Base-by-base conservation (phyloP, 2,329 filamentous ascomycete species). In the Cladosporium colombiae region DNA sequence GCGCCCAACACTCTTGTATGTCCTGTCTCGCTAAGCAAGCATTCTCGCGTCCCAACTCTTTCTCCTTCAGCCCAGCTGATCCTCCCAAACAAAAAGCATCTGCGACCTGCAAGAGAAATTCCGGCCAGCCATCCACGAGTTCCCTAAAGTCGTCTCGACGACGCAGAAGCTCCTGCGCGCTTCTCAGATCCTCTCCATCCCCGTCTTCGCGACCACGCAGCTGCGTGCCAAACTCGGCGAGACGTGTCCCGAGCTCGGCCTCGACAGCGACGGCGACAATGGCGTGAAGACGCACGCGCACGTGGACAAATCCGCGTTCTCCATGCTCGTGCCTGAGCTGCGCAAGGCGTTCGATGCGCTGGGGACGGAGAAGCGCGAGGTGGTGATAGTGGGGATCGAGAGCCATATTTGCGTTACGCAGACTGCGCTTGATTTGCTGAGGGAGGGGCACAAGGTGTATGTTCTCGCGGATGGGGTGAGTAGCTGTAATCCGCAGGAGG, bases 81-180 rank as follows among this genome's bases (percentile, higher is more conserved):
- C n/a, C 44, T 25, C 25, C 18, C 46, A 11, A 18, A 50, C 31
- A 35, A 35, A 52, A 68, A 97, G 93, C 74, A 87, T 98, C 76
- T 98, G 94, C 81, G 94, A 98, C 75, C 84, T 98, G 69, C 94
- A 98, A 81, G 94, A 97, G 72, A 96, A 93, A 78, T 98, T 98
- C 80, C 87, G 92, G 68, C 82, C 83, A 10, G 89, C 89, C 65
- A 97, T 98, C 73, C 86, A 89, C 80, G 89, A 96, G 75, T 97
- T 93, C 75, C 86, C 91, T 69, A 92, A 91, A 76, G 85, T 97
- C 33, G 75, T 85, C 64, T 75, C 79, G 13, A 85, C 83, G 0
- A 81, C 82, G 11, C 81, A 83, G 70, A 85, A 85, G 74, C 75
- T 85, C 70, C 78, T 85, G 35, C 79, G 78, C 76, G 82, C 83